Evolutionary conservation across 768 basidiomycete genomes (phyloP).

Genomic region (Psilocybe cubensis): DNA sequence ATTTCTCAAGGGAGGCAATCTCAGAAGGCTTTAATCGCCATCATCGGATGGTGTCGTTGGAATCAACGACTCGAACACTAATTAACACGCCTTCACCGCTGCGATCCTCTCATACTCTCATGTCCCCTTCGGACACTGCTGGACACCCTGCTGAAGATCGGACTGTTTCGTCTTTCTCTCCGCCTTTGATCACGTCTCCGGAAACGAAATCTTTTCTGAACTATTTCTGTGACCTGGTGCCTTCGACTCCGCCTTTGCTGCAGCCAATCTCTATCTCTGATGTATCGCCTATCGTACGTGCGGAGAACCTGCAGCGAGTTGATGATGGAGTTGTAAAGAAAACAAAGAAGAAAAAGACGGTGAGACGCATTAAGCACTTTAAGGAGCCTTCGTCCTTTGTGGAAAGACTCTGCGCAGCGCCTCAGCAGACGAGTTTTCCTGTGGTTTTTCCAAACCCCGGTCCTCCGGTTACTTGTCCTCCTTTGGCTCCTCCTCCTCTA

Average conservation of each 20-base stretch:
- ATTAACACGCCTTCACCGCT: slow-evolving; percentile 29
- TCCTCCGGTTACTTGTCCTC: not conserved
- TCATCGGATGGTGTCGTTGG: slow-evolving; percentile 26
- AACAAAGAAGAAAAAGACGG: slow-evolving; percentile 13
- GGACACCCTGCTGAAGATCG: slow-evolving; percentile 2
- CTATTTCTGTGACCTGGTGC: not conserved
- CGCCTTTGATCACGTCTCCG: slow-evolving; percentile 3
- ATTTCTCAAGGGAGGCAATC: not conserved
- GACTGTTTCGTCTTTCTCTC: slow-evolving; percentile 6
- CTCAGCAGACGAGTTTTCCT: slow-evolving; percentile 1
- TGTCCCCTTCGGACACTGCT: slow-evolving; percentile 11
- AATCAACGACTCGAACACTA: slow-evolving; percentile 25
- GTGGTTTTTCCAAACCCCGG: not conserved
- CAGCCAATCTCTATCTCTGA: slow-evolving; percentile 22
- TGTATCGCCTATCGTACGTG: slow-evolving; percentile 26
- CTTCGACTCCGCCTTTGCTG: not conserved
- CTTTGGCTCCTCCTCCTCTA: slow-evolving; percentile 8
- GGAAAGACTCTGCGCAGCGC: slow-evolving; percentile 19
- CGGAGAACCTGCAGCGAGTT: slow-evolving; percentile 22
- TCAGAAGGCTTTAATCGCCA: slow-evolving; percentile 21
- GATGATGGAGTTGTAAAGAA: not conserved
- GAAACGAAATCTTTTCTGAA: slow-evolving; percentile 1
- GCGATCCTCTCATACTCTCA: slow-evolving; percentile 10
- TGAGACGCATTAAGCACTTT: slow-evolving; percentile 4
- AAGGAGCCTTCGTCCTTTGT: slow-evolving; percentile 16